phyloP scores from a whole-genome alignment of 23 red algal genomes.

The Gracilaria caudata region DNA sequence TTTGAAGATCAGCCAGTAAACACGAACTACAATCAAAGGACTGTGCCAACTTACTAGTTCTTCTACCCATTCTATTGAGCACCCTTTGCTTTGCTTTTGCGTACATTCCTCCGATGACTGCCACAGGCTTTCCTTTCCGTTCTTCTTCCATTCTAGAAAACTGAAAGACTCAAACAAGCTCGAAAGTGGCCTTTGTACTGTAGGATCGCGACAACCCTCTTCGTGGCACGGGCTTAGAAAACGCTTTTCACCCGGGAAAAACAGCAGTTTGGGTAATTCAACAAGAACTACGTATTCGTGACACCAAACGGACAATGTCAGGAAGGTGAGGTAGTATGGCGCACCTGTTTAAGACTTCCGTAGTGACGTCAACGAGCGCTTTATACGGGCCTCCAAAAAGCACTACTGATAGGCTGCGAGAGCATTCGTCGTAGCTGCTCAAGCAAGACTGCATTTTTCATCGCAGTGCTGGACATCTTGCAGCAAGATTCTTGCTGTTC shows the following conservation, averaged over 20 bases:
- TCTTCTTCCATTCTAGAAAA: slow-evolving; percentile 60
- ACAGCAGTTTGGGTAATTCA: background rate
- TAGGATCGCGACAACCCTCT: background rate
- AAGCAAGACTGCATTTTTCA: background rate
- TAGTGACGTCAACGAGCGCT: background rate
- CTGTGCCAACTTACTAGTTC: slow-evolving; percentile 74
- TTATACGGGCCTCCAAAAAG: background rate
- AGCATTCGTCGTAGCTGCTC: too few relatives aligned
- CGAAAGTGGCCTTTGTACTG: background rate
- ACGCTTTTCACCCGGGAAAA: background rate
- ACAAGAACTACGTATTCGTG: background rate
- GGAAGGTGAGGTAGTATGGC: background rate
- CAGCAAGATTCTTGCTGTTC: background rate
- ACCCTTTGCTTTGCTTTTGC: slow-evolving; percentile 99
- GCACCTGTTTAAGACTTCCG: background rate
- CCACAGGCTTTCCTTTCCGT: slow-evolving; percentile 59
- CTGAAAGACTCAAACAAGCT: background rate
- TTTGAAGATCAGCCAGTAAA: background rate
- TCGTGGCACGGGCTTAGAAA: background rate
- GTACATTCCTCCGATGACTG: slow-evolving; percentile 85
- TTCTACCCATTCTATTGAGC: slow-evolving; percentile 90
- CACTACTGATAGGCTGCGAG: too few relatives aligned
- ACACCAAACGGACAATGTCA: background rate
- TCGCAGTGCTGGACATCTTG: background rate
- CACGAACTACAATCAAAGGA: background rate